A percentile compares a stretch with the other conserved stretches of the same genome.
Evolutionary conservation across 495 filamentous ascomycete species (phyloP).

Genomic region (Terfezia claveryi): DNA sequence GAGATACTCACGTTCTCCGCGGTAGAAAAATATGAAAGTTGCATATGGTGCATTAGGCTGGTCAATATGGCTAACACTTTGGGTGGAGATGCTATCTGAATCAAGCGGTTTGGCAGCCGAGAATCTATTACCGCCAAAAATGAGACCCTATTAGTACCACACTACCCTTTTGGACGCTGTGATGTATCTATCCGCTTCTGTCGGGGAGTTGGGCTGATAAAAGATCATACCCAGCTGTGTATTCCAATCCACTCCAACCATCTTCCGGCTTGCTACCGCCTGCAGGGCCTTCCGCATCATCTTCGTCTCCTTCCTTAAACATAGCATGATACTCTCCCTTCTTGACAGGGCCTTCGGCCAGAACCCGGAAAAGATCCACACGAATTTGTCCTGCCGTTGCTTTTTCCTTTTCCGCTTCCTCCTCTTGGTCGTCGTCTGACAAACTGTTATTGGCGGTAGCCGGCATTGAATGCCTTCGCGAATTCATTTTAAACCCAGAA

Average conservation of each 20-base stretch:
- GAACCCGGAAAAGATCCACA: slow-evolving; percentile 82
- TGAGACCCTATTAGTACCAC: background rate
- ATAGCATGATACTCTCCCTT: slow-evolving; percentile 93
- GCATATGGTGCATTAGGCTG: slow-evolving; percentile 87
- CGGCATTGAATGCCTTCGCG: slow-evolving; percentile 30
- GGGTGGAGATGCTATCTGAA: slow-evolving; percentile 90
- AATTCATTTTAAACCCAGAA: slow-evolving; percentile 39
- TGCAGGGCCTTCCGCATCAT: slow-evolving; percentile 38
- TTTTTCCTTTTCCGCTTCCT: slow-evolving; percentile 71
- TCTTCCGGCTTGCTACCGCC: slow-evolving; percentile 4
- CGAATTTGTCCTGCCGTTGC: slow-evolving; percentile 97
- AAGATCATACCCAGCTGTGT: slow-evolving; percentile 43
- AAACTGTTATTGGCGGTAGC: slow-evolving; percentile 32
- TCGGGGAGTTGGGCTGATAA: slow-evolving; percentile 6
- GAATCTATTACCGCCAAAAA: slow-evolving; percentile 36
- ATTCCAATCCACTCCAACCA: slow-evolving; percentile 50
- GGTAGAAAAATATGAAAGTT: slow-evolving; percentile 92
- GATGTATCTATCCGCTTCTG: slow-evolving; percentile 3
- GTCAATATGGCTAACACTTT: slow-evolving; percentile 97
- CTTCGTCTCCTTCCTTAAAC: slow-evolving; percentile 90
- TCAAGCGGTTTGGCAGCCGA: slow-evolving; percentile 93
- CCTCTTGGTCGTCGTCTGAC: slow-evolving; percentile 54
- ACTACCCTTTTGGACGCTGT: slow-evolving; percentile 3
- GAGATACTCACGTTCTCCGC: slow-evolving; percentile 61
- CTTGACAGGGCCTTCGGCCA: slow-evolving; percentile 92